A percentile compares a stretch with the other conserved stretches of the same genome.
Evolutionary conservation across 257 asterid genomes (phyloP).

Genomic region (Coffea canephora): DNA sequence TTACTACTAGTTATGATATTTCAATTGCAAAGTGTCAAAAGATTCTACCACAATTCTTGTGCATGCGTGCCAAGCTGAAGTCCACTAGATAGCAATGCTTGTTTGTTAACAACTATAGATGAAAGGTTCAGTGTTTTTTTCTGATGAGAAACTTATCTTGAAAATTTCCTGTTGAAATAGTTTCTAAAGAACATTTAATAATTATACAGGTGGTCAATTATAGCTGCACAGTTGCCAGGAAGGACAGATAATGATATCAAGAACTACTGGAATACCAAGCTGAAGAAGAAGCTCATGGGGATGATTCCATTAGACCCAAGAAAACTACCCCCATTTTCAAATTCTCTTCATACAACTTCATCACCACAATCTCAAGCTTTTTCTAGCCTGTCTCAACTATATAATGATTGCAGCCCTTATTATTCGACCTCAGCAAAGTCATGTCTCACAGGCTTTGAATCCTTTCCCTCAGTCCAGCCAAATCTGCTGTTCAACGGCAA

Average conservation of each 20-base stretch:
- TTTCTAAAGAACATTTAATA: not conserved
- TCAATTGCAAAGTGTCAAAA: constrained; percentile 7
- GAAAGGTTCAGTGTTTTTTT: constrained; percentile 15
- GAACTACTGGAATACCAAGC: constrained; percentile 90
- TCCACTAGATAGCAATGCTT: constrained; percentile 5
- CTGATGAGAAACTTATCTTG: not conserved
- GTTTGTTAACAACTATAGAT: constrained; percentile 4
- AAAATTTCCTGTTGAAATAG: not conserved
- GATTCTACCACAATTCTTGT: constrained; percentile 25
- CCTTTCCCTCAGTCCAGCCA: constrained; percentile 32
- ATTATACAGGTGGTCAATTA: constrained; percentile 66
- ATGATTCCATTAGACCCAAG: constrained; percentile 34
- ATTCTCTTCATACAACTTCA: constrained; percentile 24
- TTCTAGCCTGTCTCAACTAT: constrained; percentile 26
- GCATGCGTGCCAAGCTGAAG: constrained; percentile 43
- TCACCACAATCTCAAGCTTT: constrained; percentile 25
- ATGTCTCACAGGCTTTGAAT: constrained; percentile 15
- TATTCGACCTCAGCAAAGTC: constrained; percentile 28
- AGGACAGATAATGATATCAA: constrained; percentile 84
- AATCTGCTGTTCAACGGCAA: constrained; percentile 22
- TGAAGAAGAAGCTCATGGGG: constrained; percentile 75
- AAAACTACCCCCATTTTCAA: constrained; percentile 30
- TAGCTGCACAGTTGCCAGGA: constrained; percentile 77
- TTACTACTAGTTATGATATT: constrained; percentile 9
- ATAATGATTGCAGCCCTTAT: constrained; percentile 31